Conservation (phyloP, 2,329 filamentous ascomycete species). For the Didymella keratinophila region DNA sequence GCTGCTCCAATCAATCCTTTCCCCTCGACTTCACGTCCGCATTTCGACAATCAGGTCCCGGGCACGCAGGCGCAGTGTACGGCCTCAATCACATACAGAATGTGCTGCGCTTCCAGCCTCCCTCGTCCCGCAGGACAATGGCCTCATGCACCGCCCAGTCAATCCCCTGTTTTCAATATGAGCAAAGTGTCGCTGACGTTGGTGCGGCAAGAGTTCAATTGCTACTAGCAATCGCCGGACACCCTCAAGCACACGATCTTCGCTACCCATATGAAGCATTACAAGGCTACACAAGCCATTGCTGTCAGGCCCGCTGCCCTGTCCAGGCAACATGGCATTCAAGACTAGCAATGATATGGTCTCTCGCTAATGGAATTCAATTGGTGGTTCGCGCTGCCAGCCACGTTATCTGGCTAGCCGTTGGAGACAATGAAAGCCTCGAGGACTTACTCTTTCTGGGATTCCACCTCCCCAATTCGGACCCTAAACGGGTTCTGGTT, state of each 20-base stretch:
- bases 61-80: background rate
- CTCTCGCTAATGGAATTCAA: background rate
- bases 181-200: background rate
- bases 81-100: background rate
- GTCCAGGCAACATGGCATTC: background rate
- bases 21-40: background rate
- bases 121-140: background rate
- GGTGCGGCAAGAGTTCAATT: background rate
- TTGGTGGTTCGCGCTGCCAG: constrained; percentile 11
- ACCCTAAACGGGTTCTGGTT: background rate
- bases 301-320: background rate
- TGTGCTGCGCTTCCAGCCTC: background rate
- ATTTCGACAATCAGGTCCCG: background rate
- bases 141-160: background rate
- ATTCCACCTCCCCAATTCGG: background rate
- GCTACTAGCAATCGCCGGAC: background rate
- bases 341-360: constrained; percentile 8
- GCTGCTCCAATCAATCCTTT: background rate
- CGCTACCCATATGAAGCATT: background rate
- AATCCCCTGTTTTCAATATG: background rate
- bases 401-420: background rate
- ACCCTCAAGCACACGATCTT: background rate
- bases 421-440: constrained; percentile 4
- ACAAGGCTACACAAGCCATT: background rate
- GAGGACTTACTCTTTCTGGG: background rate